These are phyloP conservation scores for Dictyostelium citrinum DNA, from an alignment of 78 protist species.

Conservation along the genomic window DNA sequence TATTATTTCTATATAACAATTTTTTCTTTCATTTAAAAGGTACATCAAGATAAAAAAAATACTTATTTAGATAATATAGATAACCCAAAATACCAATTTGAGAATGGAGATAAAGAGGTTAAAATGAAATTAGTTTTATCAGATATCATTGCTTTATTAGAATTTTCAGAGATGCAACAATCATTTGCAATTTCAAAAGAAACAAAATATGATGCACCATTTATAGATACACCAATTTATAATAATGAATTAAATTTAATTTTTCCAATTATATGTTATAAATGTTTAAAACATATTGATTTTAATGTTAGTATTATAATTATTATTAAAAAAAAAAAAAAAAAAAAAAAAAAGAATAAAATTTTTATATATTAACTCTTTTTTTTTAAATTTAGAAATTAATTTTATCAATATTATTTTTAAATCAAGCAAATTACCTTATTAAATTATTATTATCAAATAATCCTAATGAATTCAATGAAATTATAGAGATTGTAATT, in stretches of 20 bases:
- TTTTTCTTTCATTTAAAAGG: too few species aligned
- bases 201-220: not conserved
- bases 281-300: constrained; percentile 7
- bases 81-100: not conserved
- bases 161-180: constrained; percentile 7
- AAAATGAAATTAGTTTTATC: not conserved
- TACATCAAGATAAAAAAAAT: not conserved
- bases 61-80: not conserved
- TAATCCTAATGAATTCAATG: constrained; percentile 14
- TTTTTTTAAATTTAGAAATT: not conserved
- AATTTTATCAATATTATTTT: constrained; percentile 11
- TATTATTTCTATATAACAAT: too few species aligned
- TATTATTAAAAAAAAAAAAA: not conserved
- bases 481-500: constrained; percentile 24
- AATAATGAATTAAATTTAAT: constrained; percentile 11
- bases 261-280: not conserved
- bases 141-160: constrained; percentile 13
- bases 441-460: not conserved
- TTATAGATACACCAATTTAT: constrained; percentile 39
- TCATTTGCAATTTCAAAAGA: not conserved
- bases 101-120: not conserved
- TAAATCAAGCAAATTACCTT: constrained; percentile 19
- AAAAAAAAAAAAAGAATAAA: not conserved
- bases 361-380: not conserved
- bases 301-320: not conserved